A percentile compares a stretch with the other conserved stretches of the same genome.
Conservation (phyloP, 2,329 filamentous ascomycete genomes). For the Diaporthe sp. region DNA sequence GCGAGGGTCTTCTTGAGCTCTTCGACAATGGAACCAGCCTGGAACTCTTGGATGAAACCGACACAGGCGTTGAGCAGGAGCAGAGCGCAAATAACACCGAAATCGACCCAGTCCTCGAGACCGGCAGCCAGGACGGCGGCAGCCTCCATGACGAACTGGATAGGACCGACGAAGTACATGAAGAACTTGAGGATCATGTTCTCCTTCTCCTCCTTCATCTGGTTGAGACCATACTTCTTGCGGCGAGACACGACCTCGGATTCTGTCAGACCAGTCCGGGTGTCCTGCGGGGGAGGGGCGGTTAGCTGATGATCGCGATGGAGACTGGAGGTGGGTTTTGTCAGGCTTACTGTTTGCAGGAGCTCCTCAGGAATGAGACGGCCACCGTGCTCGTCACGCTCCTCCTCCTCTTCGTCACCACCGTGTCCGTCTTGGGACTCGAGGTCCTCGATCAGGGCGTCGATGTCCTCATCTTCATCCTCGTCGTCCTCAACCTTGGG, state of each 20-base stretch:
- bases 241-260: slow-evolving; percentile 71
- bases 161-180: slow-evolving; percentile 86
- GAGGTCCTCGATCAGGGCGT: slow-evolving; percentile 87
- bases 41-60: slow-evolving; percentile 90
- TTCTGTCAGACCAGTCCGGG: slow-evolving; percentile 69
- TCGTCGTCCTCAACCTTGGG: slow-evolving; percentile 66
- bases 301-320: slow-evolving; percentile 11
- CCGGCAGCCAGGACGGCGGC: slow-evolving; percentile 69
- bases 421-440: slow-evolving; percentile 80
- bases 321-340: neutral
- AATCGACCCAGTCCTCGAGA: slow-evolving; percentile 91
- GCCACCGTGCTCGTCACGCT: slow-evolving; percentile 58
- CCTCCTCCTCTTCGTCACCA: slow-evolving; percentile 66
- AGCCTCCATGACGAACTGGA: slow-evolving; percentile 89
- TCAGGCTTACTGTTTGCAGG: slow-evolving; percentile 70
- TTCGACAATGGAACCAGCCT: slow-evolving; percentile 90
- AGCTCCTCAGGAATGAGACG: slow-evolving; percentile 77
- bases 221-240: slow-evolving; percentile 84
- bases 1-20: slow-evolving; percentile 92
- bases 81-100: slow-evolving; percentile 88
- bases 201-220: slow-evolving; percentile 92
- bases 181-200: slow-evolving; percentile 86
- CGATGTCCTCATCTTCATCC: slow-evolving; percentile 85
- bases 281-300: slow-evolving; percentile 25
- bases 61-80: slow-evolving; percentile 86